A percentile compares a stretch with the other conserved stretches of the same genome.
phyloP scores from a whole-genome alignment of 202 grass and related monocot genomes.

The Zizania palustris region DNA sequence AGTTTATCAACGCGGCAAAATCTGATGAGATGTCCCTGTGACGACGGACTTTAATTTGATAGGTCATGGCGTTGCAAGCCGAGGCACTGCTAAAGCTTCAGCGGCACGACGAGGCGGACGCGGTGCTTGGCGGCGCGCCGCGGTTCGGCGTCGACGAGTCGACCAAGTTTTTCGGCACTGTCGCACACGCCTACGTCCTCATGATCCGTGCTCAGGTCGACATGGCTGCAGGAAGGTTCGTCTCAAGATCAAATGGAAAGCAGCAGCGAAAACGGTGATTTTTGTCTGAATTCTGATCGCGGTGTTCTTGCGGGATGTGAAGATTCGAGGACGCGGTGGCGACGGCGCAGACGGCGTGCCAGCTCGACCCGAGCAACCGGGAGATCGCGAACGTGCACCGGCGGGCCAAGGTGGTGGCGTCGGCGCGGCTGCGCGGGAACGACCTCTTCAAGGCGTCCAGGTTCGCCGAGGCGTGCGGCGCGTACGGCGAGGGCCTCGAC shows the following conservation, averaged over 20 bases:
- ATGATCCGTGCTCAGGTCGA: conserved; percentile 72
- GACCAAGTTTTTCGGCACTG: conserved; percentile 66
- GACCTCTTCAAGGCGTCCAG: conserved; percentile 72
- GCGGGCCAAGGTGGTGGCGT: conserved; percentile 55
- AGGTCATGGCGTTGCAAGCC: conserved; percentile 79
- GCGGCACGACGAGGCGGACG: conserved; percentile 79
- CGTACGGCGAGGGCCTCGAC: conserved; percentile 70
- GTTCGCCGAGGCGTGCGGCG: conserved; percentile 79
- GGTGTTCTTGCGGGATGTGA: background rate
- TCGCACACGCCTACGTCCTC: conserved; percentile 72
- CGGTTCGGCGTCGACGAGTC: conserved; percentile 70
- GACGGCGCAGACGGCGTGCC: conserved; percentile 60
- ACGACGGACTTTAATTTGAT: background rate
- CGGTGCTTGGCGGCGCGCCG: conserved; percentile 47
- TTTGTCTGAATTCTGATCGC: background rate
- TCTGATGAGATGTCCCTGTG: conserved; percentile 14
- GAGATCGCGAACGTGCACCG: conserved; percentile 61
- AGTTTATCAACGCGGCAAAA: background rate
- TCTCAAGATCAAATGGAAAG: background rate
- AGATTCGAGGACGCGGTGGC: conserved; percentile 80
- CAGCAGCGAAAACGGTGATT: background rate
- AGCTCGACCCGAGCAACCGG: conserved; percentile 79
- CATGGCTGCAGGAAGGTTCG: conserved; percentile 76
- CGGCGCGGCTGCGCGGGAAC: conserved; percentile 74
- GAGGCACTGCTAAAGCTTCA: conserved; percentile 82